Conservation (phyloP, 805 yeast species). For the Wickerhamomyces tratensis region DNA sequence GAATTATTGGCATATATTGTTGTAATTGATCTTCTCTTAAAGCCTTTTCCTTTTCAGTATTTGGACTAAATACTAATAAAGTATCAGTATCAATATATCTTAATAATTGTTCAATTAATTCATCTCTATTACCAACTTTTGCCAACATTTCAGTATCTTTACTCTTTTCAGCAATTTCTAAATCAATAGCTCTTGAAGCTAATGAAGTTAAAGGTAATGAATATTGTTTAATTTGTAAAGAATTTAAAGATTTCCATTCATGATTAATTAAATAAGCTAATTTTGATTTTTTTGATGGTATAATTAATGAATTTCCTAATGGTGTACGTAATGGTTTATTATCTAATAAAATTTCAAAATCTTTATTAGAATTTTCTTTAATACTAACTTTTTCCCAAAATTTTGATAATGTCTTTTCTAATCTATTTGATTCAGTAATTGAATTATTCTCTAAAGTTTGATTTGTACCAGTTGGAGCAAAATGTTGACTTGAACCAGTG, state of each 20-base stretch:
- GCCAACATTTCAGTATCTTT: conserved; percentile 39
- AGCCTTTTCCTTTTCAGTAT: conserved; percentile 71
- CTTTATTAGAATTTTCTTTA: conserved; percentile 17
- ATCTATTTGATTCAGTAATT: conserved; percentile 54
- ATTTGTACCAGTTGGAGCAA: conserved; percentile 19
- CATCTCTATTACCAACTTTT: conserved; percentile 50
- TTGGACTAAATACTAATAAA: conserved; percentile 75
- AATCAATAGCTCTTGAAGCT: conserved; percentile 79
- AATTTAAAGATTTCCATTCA: conserved; percentile 79
- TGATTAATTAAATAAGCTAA: conserved; percentile 71
- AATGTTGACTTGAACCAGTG: neutral
- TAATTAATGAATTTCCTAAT: conserved; percentile 54
- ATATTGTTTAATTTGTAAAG: conserved; percentile 61
- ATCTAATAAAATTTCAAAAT: conserved; percentile 55
- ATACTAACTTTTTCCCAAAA: conserved; percentile 75
- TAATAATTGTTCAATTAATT: conserved; percentile 50
- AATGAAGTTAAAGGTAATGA: conserved; percentile 82
- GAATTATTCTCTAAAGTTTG: conserved; percentile 40
- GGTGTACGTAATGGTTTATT: conserved; percentile 78
- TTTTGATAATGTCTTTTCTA: conserved; percentile 57
- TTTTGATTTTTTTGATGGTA: conserved; percentile 49
- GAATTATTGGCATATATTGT: conserved; percentile 64
- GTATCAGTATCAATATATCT: conserved; percentile 94
- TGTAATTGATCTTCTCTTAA: conserved; percentile 75
- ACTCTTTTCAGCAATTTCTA: conserved; percentile 31